phyloP scores from a whole-genome alignment of 2,329 filamentous ascomycete genomes.

The Penicillium freii region DNA sequence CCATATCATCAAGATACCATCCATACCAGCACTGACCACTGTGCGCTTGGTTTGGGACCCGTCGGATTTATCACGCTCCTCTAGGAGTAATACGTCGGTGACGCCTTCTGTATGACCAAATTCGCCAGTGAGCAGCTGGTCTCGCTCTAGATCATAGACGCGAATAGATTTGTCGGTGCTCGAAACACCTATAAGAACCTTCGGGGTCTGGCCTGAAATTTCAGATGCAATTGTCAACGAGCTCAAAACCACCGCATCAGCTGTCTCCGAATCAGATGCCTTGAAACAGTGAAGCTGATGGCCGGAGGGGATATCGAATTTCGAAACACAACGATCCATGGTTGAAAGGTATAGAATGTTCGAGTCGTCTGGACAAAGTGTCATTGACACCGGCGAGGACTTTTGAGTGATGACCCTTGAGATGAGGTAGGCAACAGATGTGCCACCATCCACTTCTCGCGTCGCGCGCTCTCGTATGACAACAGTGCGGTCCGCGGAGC shows the following conservation, averaged over 20 bases:
- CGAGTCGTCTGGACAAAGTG: slow-evolving; percentile 61
- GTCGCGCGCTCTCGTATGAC: slow-evolving; percentile 76
- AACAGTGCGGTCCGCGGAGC: slow-evolving; percentile 82
- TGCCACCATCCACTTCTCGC: slow-evolving; percentile 55
- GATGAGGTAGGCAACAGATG: slow-evolving; percentile 72
- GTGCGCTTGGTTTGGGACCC: slow-evolving; percentile 47
- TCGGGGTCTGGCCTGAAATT: slow-evolving; percentile 55
- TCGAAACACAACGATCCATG: slow-evolving; percentile 60
- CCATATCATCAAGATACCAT: slow-evolving; percentile 84
- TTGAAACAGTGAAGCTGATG: slow-evolving; percentile 73
- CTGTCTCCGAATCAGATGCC: slow-evolving; percentile 73
- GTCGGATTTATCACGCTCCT: slow-evolving; percentile 38
- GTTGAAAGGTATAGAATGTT: slow-evolving; percentile 59
- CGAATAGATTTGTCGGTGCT: slow-evolving; percentile 95
- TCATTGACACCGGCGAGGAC: slow-evolving; percentile 82
- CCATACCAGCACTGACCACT: slow-evolving; percentile 72
- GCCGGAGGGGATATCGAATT: slow-evolving; percentile 64
- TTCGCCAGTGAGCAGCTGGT: slow-evolving; percentile 77
- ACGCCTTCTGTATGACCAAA: slow-evolving; percentile 96
- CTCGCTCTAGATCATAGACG: slow-evolving; percentile 77
- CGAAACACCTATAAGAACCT: slow-evolving; percentile 80
- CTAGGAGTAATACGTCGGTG: slow-evolving; percentile 74
- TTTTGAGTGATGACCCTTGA: slow-evolving; percentile 77
- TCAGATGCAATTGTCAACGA: slow-evolving; percentile 63
- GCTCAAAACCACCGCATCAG: slow-evolving; percentile 79